Conservation (phyloP, 2,329 filamentous ascomycete genomes). For the Fusarium tjaetaba region DNA sequence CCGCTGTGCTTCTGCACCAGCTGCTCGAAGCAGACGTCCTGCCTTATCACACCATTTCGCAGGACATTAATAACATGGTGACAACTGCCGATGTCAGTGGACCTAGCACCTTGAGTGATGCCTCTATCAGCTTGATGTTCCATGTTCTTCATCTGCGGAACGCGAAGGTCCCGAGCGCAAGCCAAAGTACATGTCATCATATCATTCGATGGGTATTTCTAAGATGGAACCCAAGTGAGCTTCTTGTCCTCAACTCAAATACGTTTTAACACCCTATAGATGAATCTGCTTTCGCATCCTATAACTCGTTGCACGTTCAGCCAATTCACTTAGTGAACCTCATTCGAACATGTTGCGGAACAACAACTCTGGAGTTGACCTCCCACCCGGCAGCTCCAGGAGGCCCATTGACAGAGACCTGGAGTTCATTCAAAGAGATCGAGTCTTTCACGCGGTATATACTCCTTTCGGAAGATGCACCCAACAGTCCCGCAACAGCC, state of each 20-base stretch:
- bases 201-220: conserved; percentile 84
- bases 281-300: conserved; percentile 74
- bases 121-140: conserved; percentile 78
- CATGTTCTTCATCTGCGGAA: conserved; percentile 73
- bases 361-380: conserved; percentile 46
- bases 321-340: conserved; percentile 74
- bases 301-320: conserved; percentile 70
- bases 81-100: conserved; percentile 83
- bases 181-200: conserved; percentile 73
- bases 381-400: conserved; percentile 54
- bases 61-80: conserved; percentile 77
- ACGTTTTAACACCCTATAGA: conserved; percentile 53
- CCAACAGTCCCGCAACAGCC: neutral
- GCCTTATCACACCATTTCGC: conserved; percentile 71
- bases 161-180: conserved; percentile 73
- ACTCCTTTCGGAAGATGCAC: conserved; percentile 57
- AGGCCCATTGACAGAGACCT: conserved; percentile 59
- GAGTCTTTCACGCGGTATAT: conserved; percentile 63
- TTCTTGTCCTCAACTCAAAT: neutral
- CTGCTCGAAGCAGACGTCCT: conserved; percentile 75
- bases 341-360: conserved; percentile 74
- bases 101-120: conserved; percentile 81
- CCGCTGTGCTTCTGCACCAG: conserved; percentile 76
- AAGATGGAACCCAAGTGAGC: conserved; percentile 82
- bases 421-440: conserved; percentile 56